Percentiles rank a stretch among this genome's conserved stretches.
phyloP scores from a whole-genome alignment of 2,329 filamentous ascomycete genomes.

The Neopestalotiopsis sp. region DNA sequence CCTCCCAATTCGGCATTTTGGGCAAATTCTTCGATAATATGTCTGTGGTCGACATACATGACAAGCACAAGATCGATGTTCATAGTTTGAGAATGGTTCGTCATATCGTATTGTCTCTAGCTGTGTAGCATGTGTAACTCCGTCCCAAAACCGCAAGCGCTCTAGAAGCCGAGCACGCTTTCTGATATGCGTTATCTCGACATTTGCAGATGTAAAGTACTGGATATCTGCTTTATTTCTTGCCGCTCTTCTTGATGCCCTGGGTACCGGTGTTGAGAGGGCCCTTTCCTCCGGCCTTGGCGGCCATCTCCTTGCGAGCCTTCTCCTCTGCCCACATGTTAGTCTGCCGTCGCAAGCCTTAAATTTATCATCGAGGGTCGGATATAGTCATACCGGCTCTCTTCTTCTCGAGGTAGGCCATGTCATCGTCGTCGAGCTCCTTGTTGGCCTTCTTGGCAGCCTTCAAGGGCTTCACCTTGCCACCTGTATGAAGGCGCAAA shows the following conservation, averaged over 20 bases:
- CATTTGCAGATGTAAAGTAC: not conserved
- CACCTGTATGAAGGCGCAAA: conserved; percentile 56
- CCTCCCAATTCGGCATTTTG: not conserved
- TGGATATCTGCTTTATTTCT: conserved; percentile 70
- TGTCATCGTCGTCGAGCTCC: conserved; percentile 87
- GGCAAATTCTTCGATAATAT: not conserved
- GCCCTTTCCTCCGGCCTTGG: conserved; percentile 85
- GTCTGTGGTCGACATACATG: not conserved
- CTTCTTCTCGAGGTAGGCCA: conserved; percentile 84
- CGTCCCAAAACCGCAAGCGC: not conserved
- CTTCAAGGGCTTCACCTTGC: conserved; percentile 87
- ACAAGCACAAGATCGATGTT: not conserved
- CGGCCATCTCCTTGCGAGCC: conserved; percentile 83
- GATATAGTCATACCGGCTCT: conserved; percentile 68
- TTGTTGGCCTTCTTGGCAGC: conserved; percentile 83
- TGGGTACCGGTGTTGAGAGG: conserved; percentile 83
- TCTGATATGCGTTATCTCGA: not conserved
- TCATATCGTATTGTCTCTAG: conserved; percentile 16
- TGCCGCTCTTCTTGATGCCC: conserved; percentile 98
- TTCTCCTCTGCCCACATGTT: conserved; percentile 68
- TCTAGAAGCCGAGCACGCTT: not conserved
- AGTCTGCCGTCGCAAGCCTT: not conserved
- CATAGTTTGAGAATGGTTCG: conserved; percentile 1
- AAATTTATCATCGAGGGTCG: not conserved
- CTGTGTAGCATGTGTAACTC: conserved; percentile 9